phyloP scores from a whole-genome alignment of 768 basidiomycete species.

The Fomitopsis serialis region DNA sequence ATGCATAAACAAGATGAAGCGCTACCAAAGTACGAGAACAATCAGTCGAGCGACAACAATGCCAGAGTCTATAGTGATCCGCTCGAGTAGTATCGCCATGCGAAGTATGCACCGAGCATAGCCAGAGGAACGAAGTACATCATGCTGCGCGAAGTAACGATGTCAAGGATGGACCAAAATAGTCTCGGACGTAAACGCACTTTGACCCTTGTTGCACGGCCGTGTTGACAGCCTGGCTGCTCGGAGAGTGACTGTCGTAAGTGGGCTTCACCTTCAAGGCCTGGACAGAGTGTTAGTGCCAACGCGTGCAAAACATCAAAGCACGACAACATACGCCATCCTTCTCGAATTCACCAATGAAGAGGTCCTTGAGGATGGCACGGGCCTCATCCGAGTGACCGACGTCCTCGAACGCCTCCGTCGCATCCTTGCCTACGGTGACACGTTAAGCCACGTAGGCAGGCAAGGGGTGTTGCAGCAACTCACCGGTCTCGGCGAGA shows the following conservation, averaged over 20 bases:
- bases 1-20: slow-evolving; percentile 6
- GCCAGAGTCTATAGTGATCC: slow-evolving; percentile 33
- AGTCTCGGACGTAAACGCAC: slow-evolving; percentile 33
- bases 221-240: slow-evolving; percentile 28
- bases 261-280: slow-evolving; percentile 46
- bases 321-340: slow-evolving; percentile 44
- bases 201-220: slow-evolving; percentile 67
- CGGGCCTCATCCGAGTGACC: slow-evolving; percentile 99
- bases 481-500: slow-evolving; percentile 83
- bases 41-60: background rate
- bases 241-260: slow-evolving; percentile 37
- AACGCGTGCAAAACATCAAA: background rate
- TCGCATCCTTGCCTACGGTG: slow-evolving; percentile 80
- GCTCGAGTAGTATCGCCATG: slow-evolving; percentile 68
- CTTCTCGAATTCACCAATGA: slow-evolving; percentile 79
- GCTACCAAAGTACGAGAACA: slow-evolving; percentile 5
- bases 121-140: slow-evolving; percentile 84
- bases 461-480: slow-evolving; percentile 10
- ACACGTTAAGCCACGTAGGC: slow-evolving; percentile 2
- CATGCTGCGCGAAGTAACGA: slow-evolving; percentile 35
- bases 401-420: slow-evolving; percentile 98
- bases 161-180: background rate
- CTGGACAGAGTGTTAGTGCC: slow-evolving; percentile 25
- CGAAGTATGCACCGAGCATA: slow-evolving; percentile 81
- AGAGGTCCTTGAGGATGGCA: slow-evolving; percentile 69